Evolutionary conservation across 2,329 filamentous ascomycete species (phyloP).

Genomic region (Piedraia hortae): DNA sequence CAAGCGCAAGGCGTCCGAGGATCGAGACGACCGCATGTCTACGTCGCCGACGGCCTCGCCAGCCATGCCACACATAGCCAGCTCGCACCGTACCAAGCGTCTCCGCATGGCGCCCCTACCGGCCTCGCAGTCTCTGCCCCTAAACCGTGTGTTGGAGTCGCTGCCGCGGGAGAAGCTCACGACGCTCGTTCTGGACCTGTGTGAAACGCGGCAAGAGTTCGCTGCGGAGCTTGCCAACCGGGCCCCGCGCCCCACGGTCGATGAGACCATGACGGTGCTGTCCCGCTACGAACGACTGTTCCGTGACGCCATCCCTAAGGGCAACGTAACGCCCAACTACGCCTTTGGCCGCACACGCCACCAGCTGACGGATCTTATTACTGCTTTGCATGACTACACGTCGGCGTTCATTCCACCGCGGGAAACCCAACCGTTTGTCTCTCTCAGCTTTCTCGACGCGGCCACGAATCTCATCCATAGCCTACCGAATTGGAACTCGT

Average conservation of each 20-base stretch:
- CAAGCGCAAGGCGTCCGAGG: conserved; percentile 75
- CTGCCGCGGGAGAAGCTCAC: conserved; percentile 65
- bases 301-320: conserved; percentile 54
- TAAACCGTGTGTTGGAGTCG: conserved; percentile 72
- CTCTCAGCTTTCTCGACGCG: conserved; percentile 65
- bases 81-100: conserved; percentile 33
- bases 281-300: conserved; percentile 56
- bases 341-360: conserved; percentile 80
- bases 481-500: conserved; percentile 72
- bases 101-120: conserved; percentile 35
- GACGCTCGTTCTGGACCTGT: conserved; percentile 67
- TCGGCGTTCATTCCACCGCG: conserved; percentile 83
- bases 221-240: conserved; percentile 57
- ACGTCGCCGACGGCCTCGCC: conserved; percentile 68
- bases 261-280: conserved; percentile 54
- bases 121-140: conserved; percentile 31
- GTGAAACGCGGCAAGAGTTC: conserved; percentile 66
- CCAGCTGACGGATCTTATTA: conserved; percentile 50
- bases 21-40: conserved; percentile 54
- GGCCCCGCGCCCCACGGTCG: conserved; percentile 65
- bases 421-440: conserved; percentile 58
- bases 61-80: conserved; percentile 34
- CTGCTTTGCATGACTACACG: conserved; percentile 80
- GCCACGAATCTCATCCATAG: conserved; percentile 75
- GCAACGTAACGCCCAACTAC: conserved; percentile 70